Base-by-base conservation (phyloP, 495 filamentous ascomycete genomes). In the Astrocystis sublimbata region DNA sequence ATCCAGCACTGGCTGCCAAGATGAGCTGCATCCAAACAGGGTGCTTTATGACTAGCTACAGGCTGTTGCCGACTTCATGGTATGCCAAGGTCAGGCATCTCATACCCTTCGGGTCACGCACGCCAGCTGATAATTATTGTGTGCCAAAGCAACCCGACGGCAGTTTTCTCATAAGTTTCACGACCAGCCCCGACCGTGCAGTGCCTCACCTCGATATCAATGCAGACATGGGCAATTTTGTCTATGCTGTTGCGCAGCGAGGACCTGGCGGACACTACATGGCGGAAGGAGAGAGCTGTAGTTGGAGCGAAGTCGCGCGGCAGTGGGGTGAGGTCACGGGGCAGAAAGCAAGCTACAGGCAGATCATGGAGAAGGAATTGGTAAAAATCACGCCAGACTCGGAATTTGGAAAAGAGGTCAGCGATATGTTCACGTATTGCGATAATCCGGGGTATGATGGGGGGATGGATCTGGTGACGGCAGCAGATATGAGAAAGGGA, bases 371-470 rank as follows among this genome's bases (percentile, higher is more conserved):
- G 42, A 46, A 26, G 42, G 42, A 46, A 46, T 46, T 46, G 42
- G 24, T 46, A 46, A 23, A 10, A 46, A 46, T 46, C 21, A 46
- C 42, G 24, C 42, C 42, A 17, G 42, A 46, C 42, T 43, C 42
- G 24, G 42, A 46, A 10, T 46, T 46, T 46, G 42, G 42, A 46
- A 46, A 46, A 46, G 42, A 46, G 42, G 42, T 46, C 42, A 46
- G 42, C 42, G 42, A 46, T 23, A 46, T 46, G 42, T 46, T 46
- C 42, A 46, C 42, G 19, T 46, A 46, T 24, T 46, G 42, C 24
- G 42, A 46, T 46, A 46, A 46, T 10, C 42, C 42, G 21, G 42
- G 42, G 42, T 46, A 46, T 46, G 42, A 26, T 24, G 42, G 42
- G 10, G 42, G 42, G 13, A 46, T 46, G 42, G 19, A 46, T 46